These are phyloP conservation scores for Cryptomeria japonica DNA, from an alignment of 75 land plant genomes.

Conservation along the genomic window DNA sequence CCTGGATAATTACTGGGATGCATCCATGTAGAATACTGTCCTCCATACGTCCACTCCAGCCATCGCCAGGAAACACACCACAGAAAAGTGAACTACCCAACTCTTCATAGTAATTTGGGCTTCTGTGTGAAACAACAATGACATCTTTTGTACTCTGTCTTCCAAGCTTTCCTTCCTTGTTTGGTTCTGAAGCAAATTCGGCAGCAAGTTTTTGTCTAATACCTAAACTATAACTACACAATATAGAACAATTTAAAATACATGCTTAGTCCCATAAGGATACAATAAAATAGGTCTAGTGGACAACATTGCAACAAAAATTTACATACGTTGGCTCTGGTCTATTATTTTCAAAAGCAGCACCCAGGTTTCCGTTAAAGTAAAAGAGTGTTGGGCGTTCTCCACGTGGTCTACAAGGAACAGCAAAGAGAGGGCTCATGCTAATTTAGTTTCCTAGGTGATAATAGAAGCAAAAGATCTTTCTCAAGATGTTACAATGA, in stretches of 20 bases:
- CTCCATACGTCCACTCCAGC: constrained; percentile 98
- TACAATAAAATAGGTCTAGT: constrained; percentile 4
- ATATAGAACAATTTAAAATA: background rate
- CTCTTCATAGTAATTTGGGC: constrained; percentile 55
- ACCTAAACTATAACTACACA: constrained; percentile 92
- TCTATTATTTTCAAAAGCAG: constrained; percentile 69
- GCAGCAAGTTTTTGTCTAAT: constrained; percentile 84
- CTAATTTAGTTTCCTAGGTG: constrained; percentile 4
- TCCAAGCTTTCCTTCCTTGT: constrained; percentile 83
- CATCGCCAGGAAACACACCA: constrained; percentile 98
- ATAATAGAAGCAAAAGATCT: background rate
- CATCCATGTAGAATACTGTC: constrained; percentile 89
- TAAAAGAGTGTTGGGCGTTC: constrained; percentile 74
- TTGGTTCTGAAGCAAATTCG: constrained; percentile 85
- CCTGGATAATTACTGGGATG: constrained; percentile 96
- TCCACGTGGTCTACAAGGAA: constrained; percentile 48
- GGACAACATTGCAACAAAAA: background rate
- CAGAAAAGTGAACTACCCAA: constrained; percentile 79
- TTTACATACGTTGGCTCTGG: constrained; percentile 74
- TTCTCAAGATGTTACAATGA: background rate
- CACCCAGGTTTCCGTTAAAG: constrained; percentile 93
- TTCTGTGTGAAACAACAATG: constrained; percentile 58
- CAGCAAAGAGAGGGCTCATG: background rate
- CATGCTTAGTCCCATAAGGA: background rate
- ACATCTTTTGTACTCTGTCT: constrained; percentile 73